These are phyloP conservation scores for Parathielavia appendiculata DNA, from an alignment of 495 filamentous ascomycete genomes.

Conservation along the genomic window DNA sequence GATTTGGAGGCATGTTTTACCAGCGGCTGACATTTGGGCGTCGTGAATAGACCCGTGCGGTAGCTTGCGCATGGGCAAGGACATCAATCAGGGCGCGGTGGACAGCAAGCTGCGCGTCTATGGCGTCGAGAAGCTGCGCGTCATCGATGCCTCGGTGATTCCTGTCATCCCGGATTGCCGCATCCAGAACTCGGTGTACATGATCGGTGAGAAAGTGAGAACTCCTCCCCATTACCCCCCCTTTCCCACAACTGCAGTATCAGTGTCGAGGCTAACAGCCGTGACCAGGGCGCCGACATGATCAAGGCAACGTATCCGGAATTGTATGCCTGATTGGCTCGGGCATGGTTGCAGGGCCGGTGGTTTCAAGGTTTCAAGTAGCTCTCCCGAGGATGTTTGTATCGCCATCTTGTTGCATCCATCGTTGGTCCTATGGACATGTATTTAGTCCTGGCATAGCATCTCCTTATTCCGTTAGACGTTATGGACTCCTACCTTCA, in stretches of 20 bases:
- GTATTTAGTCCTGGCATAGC: too few species aligned
- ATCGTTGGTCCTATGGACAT: too few species aligned
- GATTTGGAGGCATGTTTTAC: not conserved
- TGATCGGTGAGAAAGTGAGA: conserved; percentile 50
- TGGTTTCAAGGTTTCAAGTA: too few species aligned
- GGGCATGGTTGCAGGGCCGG: too few species aligned
- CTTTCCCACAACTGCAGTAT: not conserved
- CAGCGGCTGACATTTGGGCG: not conserved
- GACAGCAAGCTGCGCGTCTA: conserved; percentile 50
- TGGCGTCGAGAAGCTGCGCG: conserved; percentile 48
- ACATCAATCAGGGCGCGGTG: conserved; percentile 50
- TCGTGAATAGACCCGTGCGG: conserved; percentile 48
- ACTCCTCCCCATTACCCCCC: not conserved
- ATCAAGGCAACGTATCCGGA: conserved; percentile 42
- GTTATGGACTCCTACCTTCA: too few species aligned
- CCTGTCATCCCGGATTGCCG: conserved; percentile 45
- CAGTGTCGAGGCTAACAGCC: not conserved
- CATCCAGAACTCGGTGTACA: conserved; percentile 51
- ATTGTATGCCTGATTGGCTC: conserved; percentile 20
- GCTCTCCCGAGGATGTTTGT: too few species aligned
- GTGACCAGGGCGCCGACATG: conserved; percentile 41
- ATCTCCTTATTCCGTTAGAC: too few species aligned
- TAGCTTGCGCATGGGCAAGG: conserved; percentile 48
- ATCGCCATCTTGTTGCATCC: too few species aligned
- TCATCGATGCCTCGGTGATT: conserved; percentile 47